A percentile compares a stretch with the other conserved stretches of the same genome.
Evolutionary conservation across 768 basidiomycete genomes (phyloP).

Genomic region (Auricularia sp.): DNA sequence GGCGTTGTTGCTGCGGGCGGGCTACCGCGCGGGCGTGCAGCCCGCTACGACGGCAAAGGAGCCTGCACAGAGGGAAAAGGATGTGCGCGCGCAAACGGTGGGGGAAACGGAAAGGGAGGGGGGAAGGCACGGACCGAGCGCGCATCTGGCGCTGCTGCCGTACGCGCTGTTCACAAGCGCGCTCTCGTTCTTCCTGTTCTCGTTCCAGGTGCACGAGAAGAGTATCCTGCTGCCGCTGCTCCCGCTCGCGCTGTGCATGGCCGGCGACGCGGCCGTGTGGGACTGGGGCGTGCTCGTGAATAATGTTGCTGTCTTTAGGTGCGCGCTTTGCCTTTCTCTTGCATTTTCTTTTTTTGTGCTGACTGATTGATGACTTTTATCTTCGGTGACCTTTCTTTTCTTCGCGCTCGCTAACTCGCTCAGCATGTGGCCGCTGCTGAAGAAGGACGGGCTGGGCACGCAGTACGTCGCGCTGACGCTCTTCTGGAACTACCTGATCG

Average conservation of each 20-base stretch:
- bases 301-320: conserved; percentile 87
- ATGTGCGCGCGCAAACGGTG: neutral
- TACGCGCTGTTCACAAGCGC: conserved; percentile 72
- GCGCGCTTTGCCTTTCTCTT: conserved; percentile 14
- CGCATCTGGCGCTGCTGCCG: conserved; percentile 58
- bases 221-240: conserved; percentile 77
- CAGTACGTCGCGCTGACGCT: conserved; percentile 61
- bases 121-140: conserved; percentile 6
- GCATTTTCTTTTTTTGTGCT: too few species aligned
- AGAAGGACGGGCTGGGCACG: conserved; percentile 62
- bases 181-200: conserved; percentile 92
- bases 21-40: conserved; percentile 13
- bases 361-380: too few species aligned
- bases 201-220: conserved; percentile 96
- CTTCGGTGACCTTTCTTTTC: too few species aligned
- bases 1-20: conserved; percentile 31
- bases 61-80: too few species aligned
- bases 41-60: neutral
- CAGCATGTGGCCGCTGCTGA: conserved; percentile 90
- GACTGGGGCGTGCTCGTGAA: conserved; percentile 66
- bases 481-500: conserved; percentile 77
- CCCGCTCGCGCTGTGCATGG: conserved; percentile 72
- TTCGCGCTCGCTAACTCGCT: neutral
- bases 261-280: conserved; percentile 46
- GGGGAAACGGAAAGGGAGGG: conserved; percentile 7